Conservation (phyloP, 495 filamentous ascomycete species). For the Aspergillus bertholletiae region DNA sequence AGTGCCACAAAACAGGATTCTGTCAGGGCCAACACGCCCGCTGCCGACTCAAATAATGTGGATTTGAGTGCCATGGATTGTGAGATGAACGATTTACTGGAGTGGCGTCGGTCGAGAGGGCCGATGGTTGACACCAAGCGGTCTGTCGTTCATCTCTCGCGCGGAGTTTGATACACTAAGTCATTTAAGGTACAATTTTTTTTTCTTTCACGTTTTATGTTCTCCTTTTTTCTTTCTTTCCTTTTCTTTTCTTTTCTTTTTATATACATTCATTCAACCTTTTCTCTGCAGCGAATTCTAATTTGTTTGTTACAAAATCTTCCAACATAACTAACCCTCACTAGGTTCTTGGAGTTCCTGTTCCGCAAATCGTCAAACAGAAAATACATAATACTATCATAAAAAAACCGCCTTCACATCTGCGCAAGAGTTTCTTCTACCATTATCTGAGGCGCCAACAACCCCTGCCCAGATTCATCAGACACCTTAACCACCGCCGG, state of each 20-base stretch:
- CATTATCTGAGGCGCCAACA: slow-evolving; percentile 13
- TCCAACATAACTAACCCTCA: background rate
- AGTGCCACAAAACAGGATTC: background rate
- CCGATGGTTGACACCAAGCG: background rate
- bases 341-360: background rate
- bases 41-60: background rate
- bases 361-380: background rate
- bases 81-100: slow-evolving; percentile 23
- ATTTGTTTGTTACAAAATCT: background rate
- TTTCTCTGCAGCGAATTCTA: background rate
- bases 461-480: slow-evolving; percentile 18
- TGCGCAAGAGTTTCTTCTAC: slow-evolving; percentile 5
- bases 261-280: no score
- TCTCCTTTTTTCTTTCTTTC: background rate
- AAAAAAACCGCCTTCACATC: background rate
- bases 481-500: slow-evolving; percentile 19
- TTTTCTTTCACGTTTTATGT: background rate
- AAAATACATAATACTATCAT: background rate
- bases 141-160: background rate
- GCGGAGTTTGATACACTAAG: background rate
- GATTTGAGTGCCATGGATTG: background rate
- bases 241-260: no score
- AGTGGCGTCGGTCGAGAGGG: slow-evolving; percentile 20
- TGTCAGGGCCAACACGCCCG: background rate
- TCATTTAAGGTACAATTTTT: background rate